Evolutionary conservation across 177 flowering plant genomes (phyloP).

Genomic region (Vitis hybrid): DNA sequence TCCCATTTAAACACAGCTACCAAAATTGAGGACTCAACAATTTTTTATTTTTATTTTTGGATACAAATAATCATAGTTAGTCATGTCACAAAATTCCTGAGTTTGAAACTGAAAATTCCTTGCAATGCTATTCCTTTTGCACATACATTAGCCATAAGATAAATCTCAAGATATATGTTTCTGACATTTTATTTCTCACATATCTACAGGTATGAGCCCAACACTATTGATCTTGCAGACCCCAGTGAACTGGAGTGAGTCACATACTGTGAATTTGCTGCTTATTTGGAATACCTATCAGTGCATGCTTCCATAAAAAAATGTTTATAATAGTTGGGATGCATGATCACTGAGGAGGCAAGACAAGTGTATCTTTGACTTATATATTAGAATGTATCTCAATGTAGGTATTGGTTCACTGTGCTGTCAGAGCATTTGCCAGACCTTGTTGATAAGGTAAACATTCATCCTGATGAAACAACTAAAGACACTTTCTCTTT

Average conservation of each 20-base stretch:
- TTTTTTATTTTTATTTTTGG: not conserved
- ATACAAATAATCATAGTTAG: not conserved
- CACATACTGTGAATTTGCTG: not conserved
- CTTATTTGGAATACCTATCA: not conserved
- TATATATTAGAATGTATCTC: slow-evolving; percentile 16
- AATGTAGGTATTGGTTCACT: slow-evolving; percentile 86
- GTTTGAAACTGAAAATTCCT: slow-evolving; percentile 1
- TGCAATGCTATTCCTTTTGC: not conserved
- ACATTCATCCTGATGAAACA: not conserved
- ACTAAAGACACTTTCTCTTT: not conserved
- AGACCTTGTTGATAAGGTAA: slow-evolving; percentile 98
- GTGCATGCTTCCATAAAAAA: not conserved
- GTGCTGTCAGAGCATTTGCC: slow-evolving; percentile 87
- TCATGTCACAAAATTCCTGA: not conserved
- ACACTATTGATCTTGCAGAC: slow-evolving; percentile 91
- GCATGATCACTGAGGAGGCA: too few species aligned
- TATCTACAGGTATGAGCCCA: slow-evolving; percentile 85
- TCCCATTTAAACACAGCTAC: too few species aligned
- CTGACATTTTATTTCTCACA: not conserved
- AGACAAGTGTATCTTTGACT: not conserved
- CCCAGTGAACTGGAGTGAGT: slow-evolving; percentile 90
- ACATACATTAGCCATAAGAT: not conserved
- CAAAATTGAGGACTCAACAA: not conserved
- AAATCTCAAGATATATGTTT: not conserved
- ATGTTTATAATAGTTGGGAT: not conserved